A percentile compares a stretch with the other conserved stretches of the same genome.
Conservation (phyloP, 2,329 filamentous ascomycete genomes). For the Aspergillus oerlinghausenensis region DNA sequence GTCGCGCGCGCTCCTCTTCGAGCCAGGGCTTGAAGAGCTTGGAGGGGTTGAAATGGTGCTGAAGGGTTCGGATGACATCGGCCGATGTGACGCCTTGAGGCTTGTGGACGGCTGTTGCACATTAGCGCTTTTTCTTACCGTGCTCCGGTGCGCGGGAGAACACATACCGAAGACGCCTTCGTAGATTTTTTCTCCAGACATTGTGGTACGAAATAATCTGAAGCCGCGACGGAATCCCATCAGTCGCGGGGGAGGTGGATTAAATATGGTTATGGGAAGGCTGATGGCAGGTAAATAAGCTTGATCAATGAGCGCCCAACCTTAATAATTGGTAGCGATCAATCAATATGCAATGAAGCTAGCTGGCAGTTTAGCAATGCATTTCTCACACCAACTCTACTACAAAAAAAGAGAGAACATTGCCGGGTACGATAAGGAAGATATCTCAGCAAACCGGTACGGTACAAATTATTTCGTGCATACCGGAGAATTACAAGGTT, state of each 20-base stretch:
- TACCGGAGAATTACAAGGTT: not conserved
- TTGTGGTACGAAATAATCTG: slow-evolving; percentile 30
- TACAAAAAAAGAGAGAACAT: not conserved
- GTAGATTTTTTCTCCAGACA: slow-evolving; percentile 47
- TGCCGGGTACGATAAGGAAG: not conserved
- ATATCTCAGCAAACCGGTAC: not conserved
- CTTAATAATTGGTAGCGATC: not conserved
- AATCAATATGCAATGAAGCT: not conserved
- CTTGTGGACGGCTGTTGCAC: slow-evolving; percentile 76
- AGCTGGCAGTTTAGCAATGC: not conserved
- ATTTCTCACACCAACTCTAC: not conserved
- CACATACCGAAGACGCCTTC: slow-evolving; percentile 46
- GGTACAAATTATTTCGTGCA: not conserved
- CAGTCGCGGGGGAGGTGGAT: slow-evolving; percentile 13
- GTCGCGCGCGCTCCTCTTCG: slow-evolving; percentile 54
- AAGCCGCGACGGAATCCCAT: slow-evolving; percentile 29
- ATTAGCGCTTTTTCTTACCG: not conserved
- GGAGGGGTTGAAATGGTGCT: slow-evolving; percentile 78
- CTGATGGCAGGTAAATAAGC: not conserved
- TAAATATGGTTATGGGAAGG: slow-evolving; percentile 1
- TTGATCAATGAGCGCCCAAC: not conserved
- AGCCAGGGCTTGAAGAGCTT: slow-evolving; percentile 74
- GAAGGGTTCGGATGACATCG: slow-evolving; percentile 83
- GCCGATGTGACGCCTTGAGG: slow-evolving; percentile 82
- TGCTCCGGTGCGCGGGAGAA: not conserved